phyloP scores from a whole-genome alignment of 345 rosid species.

The Microcos paniculata region DNA sequence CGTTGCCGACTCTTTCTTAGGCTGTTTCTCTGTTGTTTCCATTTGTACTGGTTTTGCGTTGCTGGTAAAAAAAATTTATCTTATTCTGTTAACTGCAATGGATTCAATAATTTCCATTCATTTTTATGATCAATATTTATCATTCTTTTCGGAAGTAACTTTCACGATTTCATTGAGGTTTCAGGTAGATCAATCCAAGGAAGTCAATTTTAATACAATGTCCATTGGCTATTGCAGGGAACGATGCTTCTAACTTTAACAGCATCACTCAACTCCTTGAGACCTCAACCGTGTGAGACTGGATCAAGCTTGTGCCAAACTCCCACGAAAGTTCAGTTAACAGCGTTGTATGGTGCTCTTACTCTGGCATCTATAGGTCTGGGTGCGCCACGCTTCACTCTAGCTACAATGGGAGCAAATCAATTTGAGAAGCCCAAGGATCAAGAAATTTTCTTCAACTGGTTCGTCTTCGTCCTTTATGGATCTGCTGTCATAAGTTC shows the following conservation, averaged over 20 bases:
- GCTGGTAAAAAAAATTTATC: constrained; percentile 9
- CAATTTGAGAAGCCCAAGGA: constrained; percentile 15
- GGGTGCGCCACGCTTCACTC: constrained; percentile 19
- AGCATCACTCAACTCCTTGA: constrained; percentile 9
- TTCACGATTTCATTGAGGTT: too few relatives aligned
- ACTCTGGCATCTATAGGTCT: constrained; percentile 10
- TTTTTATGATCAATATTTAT: too few relatives aligned
- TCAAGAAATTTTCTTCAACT: constrained; percentile 21
- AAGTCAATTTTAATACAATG: too few relatives aligned
- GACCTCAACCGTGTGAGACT: constrained; percentile 1
- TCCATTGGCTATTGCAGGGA: constrained; percentile 7
- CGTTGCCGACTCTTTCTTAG: constrained; percentile 17
- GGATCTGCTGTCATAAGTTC: neutral
- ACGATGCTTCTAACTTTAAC: constrained; percentile 7
- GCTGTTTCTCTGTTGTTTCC: constrained; percentile 13
- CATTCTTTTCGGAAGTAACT: too few relatives aligned
- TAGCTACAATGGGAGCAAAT: constrained; percentile 25
- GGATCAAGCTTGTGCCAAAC: neutral
- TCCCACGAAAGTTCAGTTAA: constrained; percentile 16
- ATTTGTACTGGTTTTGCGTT: constrained; percentile 13
- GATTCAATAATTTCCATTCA: too few relatives aligned
- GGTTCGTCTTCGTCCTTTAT: constrained; percentile 13
- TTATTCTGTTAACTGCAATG: too few relatives aligned
- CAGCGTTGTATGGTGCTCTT: neutral
- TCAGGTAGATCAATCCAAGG: too few relatives aligned